These are phyloP conservation scores for Pichia sp. DNA, from an alignment of 1,139 yeast genomes.

Conservation along the genomic window DNA sequence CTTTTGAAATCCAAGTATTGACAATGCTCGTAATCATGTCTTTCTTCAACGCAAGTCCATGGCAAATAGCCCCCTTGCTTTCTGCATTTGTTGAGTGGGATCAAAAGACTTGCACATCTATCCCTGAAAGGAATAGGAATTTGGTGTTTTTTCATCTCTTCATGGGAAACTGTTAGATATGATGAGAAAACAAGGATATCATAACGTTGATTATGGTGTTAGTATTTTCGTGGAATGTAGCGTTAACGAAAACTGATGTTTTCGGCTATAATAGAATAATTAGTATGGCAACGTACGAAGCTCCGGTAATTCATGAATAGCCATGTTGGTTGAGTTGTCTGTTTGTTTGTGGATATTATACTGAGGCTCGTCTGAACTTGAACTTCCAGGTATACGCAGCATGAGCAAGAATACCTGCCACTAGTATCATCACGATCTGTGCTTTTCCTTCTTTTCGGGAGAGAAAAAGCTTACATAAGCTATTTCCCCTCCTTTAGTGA, in stretches of 20 bases:
- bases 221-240: too few species aligned
- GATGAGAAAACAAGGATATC: background rate
- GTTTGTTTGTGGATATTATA: background rate
- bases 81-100: conserved; percentile 60
- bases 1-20: conserved; percentile 79
- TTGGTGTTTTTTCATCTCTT: conserved; percentile 77
- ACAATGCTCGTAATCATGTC: conserved; percentile 84
- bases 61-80: conserved; percentile 52
- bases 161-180: conserved; percentile 62
- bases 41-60: conserved; percentile 74
- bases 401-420: too few species aligned
- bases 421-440: background rate
- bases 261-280: background rate
- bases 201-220: too few species aligned
- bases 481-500: background rate
- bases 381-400: too few species aligned
- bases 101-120: conserved; percentile 76
- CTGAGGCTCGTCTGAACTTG: too few species aligned
- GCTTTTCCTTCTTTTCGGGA: background rate
- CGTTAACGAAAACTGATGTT: too few species aligned
- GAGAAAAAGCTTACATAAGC: background rate
- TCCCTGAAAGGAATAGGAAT: conserved; percentile 83
- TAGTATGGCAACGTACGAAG: conserved; percentile 30
- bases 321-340: conserved; percentile 25
- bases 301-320: conserved; percentile 36